Conservation (phyloP, 2,329 filamentous ascomycete genomes). For the Kalmusia sp. region DNA sequence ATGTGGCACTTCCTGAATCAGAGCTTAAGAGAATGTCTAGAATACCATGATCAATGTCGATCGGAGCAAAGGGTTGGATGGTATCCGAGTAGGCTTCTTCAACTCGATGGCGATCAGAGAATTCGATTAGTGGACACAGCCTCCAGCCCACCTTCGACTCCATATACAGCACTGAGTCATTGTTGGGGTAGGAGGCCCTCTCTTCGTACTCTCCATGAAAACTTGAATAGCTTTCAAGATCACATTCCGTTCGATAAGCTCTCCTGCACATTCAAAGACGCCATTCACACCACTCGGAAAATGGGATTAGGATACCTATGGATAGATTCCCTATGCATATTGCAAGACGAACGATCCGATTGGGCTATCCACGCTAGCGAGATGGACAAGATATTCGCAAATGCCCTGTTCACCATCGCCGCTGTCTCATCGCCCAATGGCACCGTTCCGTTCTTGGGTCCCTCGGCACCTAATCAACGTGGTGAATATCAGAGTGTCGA, state of each 20-base stretch:
- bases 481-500: not conserved
- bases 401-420: not conserved
- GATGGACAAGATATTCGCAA: not conserved
- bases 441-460: not conserved
- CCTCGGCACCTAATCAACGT: not conserved
- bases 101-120: not conserved
- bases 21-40: not conserved
- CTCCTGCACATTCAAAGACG: not conserved
- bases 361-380: not conserved
- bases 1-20: not conserved
- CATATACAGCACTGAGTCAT: not conserved
- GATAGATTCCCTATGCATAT: not conserved
- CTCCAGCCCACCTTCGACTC: too few relatives aligned
- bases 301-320: not conserved
- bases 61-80: not conserved
- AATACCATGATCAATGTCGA: not conserved
- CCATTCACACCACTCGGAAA: not conserved
- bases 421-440: not conserved
- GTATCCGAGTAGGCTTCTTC: not conserved
- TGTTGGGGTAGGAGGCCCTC: not conserved
- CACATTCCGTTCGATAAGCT: not conserved
- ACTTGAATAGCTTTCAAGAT: not conserved
- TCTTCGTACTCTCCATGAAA: not conserved
- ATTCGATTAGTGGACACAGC: not conserved
- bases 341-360: not conserved